Evolutionary conservation across 495 filamentous ascomycete genomes (phyloP).

Genomic region (Chaetomium fimeti): DNA sequence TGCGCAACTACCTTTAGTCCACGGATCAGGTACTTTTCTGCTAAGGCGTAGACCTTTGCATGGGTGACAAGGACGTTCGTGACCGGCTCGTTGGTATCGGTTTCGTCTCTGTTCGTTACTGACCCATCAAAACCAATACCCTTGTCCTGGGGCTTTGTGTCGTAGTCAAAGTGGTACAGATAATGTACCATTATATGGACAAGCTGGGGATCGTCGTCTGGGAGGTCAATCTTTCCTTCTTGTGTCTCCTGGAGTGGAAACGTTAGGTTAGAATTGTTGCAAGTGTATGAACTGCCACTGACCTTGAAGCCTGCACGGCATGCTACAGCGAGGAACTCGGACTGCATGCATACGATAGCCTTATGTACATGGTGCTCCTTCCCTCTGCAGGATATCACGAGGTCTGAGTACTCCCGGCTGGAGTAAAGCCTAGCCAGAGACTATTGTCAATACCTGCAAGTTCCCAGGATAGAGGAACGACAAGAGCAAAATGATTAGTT

Average conservation of each 20-base stretch:
- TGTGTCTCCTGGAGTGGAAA: not conserved
- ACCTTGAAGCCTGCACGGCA: slow-evolving; percentile 10
- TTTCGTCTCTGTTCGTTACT: slow-evolving; percentile 1
- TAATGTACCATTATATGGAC: slow-evolving; percentile 12
- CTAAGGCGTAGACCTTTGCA: slow-evolving; percentile 9
- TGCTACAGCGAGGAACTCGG: slow-evolving; percentile 7
- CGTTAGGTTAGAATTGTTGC: not conserved
- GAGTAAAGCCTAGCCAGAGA: not conserved
- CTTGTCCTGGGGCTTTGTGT: not conserved
- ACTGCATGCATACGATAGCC: slow-evolving; percentile 14
- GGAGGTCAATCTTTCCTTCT: slow-evolving; percentile 6
- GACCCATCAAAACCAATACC: no score
- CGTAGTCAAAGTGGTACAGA: slow-evolving; percentile 11
- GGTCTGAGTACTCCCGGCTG: no score
- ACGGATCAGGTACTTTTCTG: no score
- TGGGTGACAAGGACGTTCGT: slow-evolving; percentile 2
- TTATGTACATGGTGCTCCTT: slow-evolving; percentile 9
- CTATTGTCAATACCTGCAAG: not conserved
- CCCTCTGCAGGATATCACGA: no score
- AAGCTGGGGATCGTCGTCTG: slow-evolving; percentile 9
- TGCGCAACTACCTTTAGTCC: slow-evolving; percentile 8
- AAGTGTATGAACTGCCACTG: slow-evolving; percentile 9
- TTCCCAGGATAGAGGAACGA: not conserved
- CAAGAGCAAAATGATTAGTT: no score
- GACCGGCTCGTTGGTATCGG: not conserved